Evolutionary conservation across 2,329 filamentous ascomycete genomes (phyloP).

Genomic region (Xylariaceae sp.): DNA sequence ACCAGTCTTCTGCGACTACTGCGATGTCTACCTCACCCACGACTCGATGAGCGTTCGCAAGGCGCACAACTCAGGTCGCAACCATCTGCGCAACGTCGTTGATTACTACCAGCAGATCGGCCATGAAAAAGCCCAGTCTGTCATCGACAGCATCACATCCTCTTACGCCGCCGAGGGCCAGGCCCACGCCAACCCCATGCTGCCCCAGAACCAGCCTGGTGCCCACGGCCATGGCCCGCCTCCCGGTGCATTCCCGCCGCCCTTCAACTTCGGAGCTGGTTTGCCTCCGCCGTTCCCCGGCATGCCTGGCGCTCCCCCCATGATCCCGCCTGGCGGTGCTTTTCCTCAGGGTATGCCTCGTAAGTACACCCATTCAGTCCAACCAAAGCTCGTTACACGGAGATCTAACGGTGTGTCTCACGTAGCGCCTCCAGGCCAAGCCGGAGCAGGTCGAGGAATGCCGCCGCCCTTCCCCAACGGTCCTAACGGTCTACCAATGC

Average conservation of each 20-base stretch:
- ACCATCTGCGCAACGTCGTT: constrained; percentile 95
- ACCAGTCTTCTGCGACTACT: constrained; percentile 90
- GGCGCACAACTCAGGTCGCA: constrained; percentile 93
- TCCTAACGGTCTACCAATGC: constrained; percentile 43
- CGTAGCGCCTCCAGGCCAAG: constrained; percentile 47
- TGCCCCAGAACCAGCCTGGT: constrained; percentile 65
- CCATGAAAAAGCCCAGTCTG: constrained; percentile 95
- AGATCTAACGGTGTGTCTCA: constrained; percentile 14
- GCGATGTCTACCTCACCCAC: constrained; percentile 99
- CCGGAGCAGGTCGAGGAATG: constrained; percentile 25
- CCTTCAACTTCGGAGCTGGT: constrained; percentile 63
- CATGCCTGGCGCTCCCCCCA: constrained; percentile 53
- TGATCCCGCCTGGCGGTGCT: constrained; percentile 39
- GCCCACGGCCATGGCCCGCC: constrained; percentile 37
- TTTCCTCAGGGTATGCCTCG: constrained; percentile 50
- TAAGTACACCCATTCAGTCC: constrained; percentile 39
- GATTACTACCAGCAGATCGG: constrained; percentile 99
- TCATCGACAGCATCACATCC: constrained; percentile 96
- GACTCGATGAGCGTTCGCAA: constrained; percentile 99
- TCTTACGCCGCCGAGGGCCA: constrained; percentile 95
- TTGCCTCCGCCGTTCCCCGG: constrained; percentile 34
- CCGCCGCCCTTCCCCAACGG: constrained; percentile 44
- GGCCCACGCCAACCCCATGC: constrained; percentile 79
- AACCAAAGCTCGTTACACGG: neutral
- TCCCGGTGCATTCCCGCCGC: constrained; percentile 42